These are phyloP conservation scores for Chrysanthemum makinoi DNA, from an alignment of 129 eudicot species.

Conservation along the genomic window DNA sequence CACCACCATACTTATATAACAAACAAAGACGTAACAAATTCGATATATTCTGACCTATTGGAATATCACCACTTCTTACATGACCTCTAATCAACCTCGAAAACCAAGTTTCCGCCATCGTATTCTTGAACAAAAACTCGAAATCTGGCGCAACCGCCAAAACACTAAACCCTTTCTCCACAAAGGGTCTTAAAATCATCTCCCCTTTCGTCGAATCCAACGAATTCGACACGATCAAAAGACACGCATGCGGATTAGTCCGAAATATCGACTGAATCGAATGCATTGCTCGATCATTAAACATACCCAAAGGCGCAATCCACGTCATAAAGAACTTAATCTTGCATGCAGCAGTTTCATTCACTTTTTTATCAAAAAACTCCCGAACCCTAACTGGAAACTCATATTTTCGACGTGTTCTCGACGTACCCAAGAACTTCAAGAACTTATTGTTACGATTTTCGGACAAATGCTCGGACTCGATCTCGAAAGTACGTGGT, in stretches of 20 bases:
- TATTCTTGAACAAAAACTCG: slow-evolving; percentile 57
- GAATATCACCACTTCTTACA: slow-evolving; percentile 55
- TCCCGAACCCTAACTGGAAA: slow-evolving; percentile 52
- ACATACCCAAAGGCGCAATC: slow-evolving; percentile 71
- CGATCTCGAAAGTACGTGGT: slow-evolving; percentile 33
- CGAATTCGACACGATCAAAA: slow-evolving; percentile 66
- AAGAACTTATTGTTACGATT: slow-evolving; percentile 24
- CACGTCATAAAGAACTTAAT: slow-evolving; percentile 89
- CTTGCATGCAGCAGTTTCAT: slow-evolving; percentile 43
- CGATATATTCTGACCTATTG: slow-evolving; percentile 87
- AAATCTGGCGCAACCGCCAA: slow-evolving; percentile 71
- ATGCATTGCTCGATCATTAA: slow-evolving; percentile 55
- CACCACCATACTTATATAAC: slow-evolving; percentile 83
- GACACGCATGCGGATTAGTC: slow-evolving; percentile 71
- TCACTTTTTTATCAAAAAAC: slow-evolving; percentile 15
- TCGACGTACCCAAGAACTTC: slow-evolving; percentile 22
- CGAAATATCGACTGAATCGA: slow-evolving; percentile 67
- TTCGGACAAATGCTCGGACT: slow-evolving; percentile 25
- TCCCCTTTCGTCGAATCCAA: slow-evolving; percentile 64
- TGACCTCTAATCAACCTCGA: slow-evolving; percentile 48
- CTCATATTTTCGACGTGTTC: slow-evolving; percentile 16
- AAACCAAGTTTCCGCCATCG: slow-evolving; percentile 69
- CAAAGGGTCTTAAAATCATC: slow-evolving; percentile 53
- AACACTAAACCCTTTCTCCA: slow-evolving; percentile 48
- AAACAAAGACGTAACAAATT: slow-evolving; percentile 74